Base-by-base conservation (phyloP, 495 filamentous ascomycete genomes). In the Penicillium daleae region DNA sequence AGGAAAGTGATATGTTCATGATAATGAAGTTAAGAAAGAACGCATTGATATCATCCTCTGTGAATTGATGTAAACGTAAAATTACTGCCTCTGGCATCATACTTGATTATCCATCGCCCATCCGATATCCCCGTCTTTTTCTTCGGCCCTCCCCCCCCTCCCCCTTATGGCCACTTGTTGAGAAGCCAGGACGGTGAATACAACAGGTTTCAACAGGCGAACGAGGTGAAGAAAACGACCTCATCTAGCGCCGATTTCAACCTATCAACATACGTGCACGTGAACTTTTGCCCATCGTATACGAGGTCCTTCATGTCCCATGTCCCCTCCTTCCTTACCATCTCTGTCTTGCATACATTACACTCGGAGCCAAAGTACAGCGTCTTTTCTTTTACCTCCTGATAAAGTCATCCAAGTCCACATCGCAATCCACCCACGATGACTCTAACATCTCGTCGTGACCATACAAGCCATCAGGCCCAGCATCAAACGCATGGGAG, bases 21-120 rank as follows among this genome's bases (percentile, higher is more conserved):
- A 72, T 72, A 72, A 72, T 67, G 70, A 72, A 71, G 40, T 63
- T 52, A 66, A 66, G 63, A 64, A 66, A 66, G 66, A 66, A 66
- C 51, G 37, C 15, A 61, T 62, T 48, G 29, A 56, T 60, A 35
- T 24, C 26, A 19, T 51, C n/a, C 17, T 17, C 26, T 48, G 22
- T 15, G 13, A 39, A 15, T 39, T 39, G 35, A 39, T 4, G 15
- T 39, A 39, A 39, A 39, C 1, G 2, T 3, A 4, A 31, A 31
- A 4, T 7, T 31, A 31, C 29, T 31, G n/a, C n/a, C n/a, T n/a
- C n/a, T n/a, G n/a, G n/a, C n/a, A n/a, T n/a, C n/a, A n/a, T n/a
- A n/a, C n/a, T n/a, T n/a, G n/a, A n/a, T n/a, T n/a, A n/a, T n/a
- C n/a, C n/a, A n/a, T n/a, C n/a, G n/a, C n/a, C n/a, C n/a, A n/a